Conservation (phyloP, 345 rosid species). For the Turnera subulata region DNA sequence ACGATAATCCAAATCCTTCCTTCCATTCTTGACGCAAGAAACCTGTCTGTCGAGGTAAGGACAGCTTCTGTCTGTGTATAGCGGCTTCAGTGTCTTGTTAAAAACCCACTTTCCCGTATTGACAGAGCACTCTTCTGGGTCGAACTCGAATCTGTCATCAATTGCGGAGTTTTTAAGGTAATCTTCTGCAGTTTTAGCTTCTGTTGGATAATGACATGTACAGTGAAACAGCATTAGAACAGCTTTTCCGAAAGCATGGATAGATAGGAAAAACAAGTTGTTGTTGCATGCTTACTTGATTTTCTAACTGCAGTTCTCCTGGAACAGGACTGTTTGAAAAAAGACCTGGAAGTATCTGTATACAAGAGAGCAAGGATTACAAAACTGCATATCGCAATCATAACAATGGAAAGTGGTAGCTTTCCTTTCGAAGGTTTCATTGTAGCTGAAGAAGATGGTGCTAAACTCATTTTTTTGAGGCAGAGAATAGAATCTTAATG, state of each 20-base stretch:
- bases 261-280: not conserved
- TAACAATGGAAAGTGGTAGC: conserved; percentile 51
- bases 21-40: conserved; percentile 67
- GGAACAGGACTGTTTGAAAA: conserved; percentile 50
- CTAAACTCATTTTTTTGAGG: conserved; percentile 38
- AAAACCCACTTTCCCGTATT: conserved; percentile 78
- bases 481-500: not conserved
- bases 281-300: conserved; percentile 42
- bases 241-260: not conserved
- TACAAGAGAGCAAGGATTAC: conserved; percentile 61
- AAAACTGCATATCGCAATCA: conserved; percentile 41
- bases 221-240: not conserved
- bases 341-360: conserved; percentile 45
- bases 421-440: conserved; percentile 48
- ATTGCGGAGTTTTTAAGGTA: conserved; percentile 31
- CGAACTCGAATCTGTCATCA: conserved; percentile 83
- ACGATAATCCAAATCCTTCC: conserved; percentile 59
- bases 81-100: conserved; percentile 52
- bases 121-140: conserved; percentile 78
- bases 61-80: conserved; percentile 75
- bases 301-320: conserved; percentile 34
- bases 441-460: conserved; percentile 21
- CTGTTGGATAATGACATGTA: conserved; percentile 24
- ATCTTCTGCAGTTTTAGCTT: conserved; percentile 25
- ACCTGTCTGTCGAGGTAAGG: conserved; percentile 78